Evolutionary conservation across 2,329 filamentous ascomycete genomes (phyloP), one percentile per base, ranked within the genome.

Genomic region (Exophiala sideris): DNA sequence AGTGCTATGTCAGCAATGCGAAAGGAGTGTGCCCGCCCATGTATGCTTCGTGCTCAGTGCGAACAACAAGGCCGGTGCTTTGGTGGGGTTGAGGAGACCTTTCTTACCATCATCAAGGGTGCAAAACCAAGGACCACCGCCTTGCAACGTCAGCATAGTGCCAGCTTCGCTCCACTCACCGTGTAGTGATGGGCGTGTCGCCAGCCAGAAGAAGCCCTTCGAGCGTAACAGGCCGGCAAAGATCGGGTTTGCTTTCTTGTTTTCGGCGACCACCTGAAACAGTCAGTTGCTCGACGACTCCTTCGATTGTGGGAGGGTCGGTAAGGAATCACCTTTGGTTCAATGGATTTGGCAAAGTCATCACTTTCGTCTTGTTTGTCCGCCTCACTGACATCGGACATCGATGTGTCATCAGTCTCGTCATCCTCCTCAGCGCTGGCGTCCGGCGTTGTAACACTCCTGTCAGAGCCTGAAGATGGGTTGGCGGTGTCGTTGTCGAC

Each of bases 121-220:
- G 36, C 58, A 61, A 67, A 86, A 86, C 78, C 85, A 74, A 9
- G 69, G 71, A 0, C 71, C 71, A 5, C 72, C 72, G 42, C 69
- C 71, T 16, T 70, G 67, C 2, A 74, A 58, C 0, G 72, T 76
- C 39, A 76, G 57, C 67, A 76, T 76, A 5, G 67, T 71, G 5
- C 73, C 73, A 6, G 73, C 73, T 63, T 76, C 73, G 29, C 68
- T 71, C 73, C 73, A 76, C 63, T 75, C 73, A 9, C 72, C 73
- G 39, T 72, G 72, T 44, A 74, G 68, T 38, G 65, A 65, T 1
- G 72, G 69, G 1, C 73, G 66, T 21, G 73, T 75, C 0, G 72
- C 66, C 2, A 75, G 66, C 73, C 73, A 76, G 62, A 74, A 71
- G 59, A 75, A 74, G 16, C 73, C 73, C 47, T 76, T 76, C 2